Percentiles rank a stretch among this genome's conserved stretches.
phyloP scores from a whole-genome alignment of 2,329 filamentous ascomycete genomes.

The Hawksworthiomyces lignivorus region DNA sequence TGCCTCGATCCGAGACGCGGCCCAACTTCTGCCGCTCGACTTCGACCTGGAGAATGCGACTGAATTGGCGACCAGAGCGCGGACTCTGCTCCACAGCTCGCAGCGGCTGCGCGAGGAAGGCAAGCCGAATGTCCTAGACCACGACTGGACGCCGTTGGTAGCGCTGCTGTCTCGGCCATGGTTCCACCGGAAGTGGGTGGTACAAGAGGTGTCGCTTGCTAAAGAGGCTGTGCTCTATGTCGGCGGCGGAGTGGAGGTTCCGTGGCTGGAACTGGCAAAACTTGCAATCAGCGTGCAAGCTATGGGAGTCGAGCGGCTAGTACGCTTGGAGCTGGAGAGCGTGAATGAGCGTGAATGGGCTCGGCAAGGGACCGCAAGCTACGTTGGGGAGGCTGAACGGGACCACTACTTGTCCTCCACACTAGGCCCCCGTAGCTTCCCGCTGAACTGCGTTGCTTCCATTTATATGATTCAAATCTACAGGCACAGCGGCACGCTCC shows the following conservation, averaged over 20 bases:
- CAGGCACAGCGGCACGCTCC: no score
- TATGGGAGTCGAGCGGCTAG: no score
- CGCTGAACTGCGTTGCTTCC: no score
- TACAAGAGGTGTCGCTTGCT: conserved; percentile 6
- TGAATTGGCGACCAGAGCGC: no score
- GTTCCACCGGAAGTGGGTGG: conserved; percentile 9
- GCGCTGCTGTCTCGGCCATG: conserved; percentile 3
- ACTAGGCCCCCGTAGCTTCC: no score
- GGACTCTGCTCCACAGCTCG: neutral
- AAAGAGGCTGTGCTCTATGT: neutral
- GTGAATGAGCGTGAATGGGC: no score
- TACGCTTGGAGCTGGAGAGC: no score
- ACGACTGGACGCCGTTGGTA: conserved; percentile 1
- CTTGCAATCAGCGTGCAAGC: neutral
- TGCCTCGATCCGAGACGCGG: conserved; percentile 11
- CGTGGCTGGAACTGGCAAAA: neutral
- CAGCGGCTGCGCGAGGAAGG: neutral
- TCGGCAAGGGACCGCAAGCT: no score
- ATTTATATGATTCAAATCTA: no score
- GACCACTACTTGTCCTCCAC: no score
- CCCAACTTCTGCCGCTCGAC: no score
- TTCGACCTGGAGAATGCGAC: conserved; percentile 25
- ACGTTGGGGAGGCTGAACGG: no score
- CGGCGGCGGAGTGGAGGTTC: neutral
- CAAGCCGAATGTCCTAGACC: conserved; percentile 2